Evolutionary conservation across 1,284 basidiomycete species (phyloP).

Genomic region (Cronartium ribicola): DNA sequence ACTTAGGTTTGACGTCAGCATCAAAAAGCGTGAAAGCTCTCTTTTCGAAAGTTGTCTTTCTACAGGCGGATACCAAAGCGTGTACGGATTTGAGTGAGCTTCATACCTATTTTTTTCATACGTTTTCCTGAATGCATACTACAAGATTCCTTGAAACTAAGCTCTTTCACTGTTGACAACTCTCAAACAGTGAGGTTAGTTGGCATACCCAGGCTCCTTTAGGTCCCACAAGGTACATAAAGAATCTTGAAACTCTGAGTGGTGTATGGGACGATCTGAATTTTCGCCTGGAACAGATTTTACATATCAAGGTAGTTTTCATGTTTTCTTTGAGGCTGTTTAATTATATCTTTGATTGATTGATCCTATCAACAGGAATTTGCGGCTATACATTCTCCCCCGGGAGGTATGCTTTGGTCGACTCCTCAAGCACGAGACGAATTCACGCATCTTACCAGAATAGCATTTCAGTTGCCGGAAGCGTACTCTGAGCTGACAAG

Average conservation of each 20-base stretch:
- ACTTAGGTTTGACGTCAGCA: background rate
- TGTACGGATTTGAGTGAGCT: background rate
- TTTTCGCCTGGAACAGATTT: background rate
- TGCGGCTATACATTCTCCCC: background rate
- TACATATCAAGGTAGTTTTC: background rate
- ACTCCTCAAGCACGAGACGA: conserved; percentile 1
- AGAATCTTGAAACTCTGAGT: background rate
- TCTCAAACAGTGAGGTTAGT: background rate
- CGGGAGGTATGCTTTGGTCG: background rate
- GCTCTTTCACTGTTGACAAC: no score
- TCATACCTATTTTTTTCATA: background rate
- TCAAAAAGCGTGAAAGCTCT: background rate
- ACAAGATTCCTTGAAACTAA: no score
- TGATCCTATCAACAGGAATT: background rate
- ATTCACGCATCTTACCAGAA: background rate
- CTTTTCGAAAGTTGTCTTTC: background rate
- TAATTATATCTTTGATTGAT: no score
- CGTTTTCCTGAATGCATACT: no score
- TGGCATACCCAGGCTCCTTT: conserved; percentile 7
- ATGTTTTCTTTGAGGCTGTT: no score
- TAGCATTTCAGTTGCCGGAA: background rate
- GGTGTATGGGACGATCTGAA: conserved; percentile 4
- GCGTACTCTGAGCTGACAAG: background rate
- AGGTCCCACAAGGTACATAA: conserved; percentile 6
- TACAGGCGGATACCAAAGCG: background rate